Percentiles rank a stretch among this genome's conserved stretches.
Evolutionary conservation across 192 early-diverging fungal genomes (phyloP).

Genomic region (Obelidium mucronatum): DNA sequence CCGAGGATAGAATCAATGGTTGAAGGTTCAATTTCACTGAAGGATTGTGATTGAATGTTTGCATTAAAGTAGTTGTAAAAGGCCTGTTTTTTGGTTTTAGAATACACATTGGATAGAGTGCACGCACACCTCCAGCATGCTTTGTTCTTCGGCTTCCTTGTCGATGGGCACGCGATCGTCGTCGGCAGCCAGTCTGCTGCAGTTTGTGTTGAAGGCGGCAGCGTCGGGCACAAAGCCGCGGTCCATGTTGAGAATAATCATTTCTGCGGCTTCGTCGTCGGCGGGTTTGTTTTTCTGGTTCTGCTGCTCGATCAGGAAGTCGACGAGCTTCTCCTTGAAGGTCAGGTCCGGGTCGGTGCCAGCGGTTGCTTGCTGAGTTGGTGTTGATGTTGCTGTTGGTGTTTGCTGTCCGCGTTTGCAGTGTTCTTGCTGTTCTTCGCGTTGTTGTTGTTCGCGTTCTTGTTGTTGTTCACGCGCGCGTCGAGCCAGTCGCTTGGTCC

Average conservation of each 20-base stretch:
- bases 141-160: slow-evolving; percentile 26
- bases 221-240: slow-evolving; percentile 36
- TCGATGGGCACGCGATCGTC: slow-evolving; percentile 2
- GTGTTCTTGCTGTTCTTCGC: slow-evolving; percentile 24
- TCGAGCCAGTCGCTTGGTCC: slow-evolving; percentile 9
- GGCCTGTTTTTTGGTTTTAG: slow-evolving; percentile 34
- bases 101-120: neutral
- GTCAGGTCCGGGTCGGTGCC: slow-evolving; percentile 38
- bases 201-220: slow-evolving; percentile 5
- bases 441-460: neutral
- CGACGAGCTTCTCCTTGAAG: slow-evolving; percentile 58
- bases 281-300: slow-evolving; percentile 41
- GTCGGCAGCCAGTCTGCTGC: slow-evolving; percentile 29
- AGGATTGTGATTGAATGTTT: slow-evolving; percentile 54
- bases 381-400: neutral
- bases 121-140: slow-evolving; percentile 35
- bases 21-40: slow-evolving; percentile 44
- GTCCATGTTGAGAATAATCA: slow-evolving; percentile 52
- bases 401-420: slow-evolving; percentile 21
- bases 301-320: slow-evolving; percentile 63
- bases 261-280: slow-evolving; percentile 45
- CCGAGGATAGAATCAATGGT: slow-evolving; percentile 40
- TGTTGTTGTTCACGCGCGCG: no score
- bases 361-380: neutral
- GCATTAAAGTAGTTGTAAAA: slow-evolving; percentile 64